These are phyloP conservation scores for Sungouiozyma intestinalis DNA, from an alignment of 805 yeast genomes.

Conservation along the genomic window DNA sequence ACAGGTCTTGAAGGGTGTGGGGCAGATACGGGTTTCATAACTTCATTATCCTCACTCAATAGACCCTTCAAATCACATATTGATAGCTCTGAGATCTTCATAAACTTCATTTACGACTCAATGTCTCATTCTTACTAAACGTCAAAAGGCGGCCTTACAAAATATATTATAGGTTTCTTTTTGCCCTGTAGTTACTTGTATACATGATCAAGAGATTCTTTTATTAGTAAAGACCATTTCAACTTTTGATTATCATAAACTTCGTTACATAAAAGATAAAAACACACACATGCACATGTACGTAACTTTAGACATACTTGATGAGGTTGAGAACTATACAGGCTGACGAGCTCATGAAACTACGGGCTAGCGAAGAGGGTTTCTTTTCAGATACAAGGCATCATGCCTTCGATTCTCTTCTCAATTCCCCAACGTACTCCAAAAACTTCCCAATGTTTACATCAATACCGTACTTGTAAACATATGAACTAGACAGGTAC, in stretches of 20 bases:
- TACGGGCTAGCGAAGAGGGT: too few species aligned
- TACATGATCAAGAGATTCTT: background rate
- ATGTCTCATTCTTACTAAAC: background rate
- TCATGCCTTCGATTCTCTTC: conserved; percentile 28
- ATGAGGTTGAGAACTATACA: too few species aligned
- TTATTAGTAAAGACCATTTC: background rate
- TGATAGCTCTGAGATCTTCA: background rate
- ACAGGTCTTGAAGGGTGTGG: background rate
- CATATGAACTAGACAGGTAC: conserved; percentile 72
- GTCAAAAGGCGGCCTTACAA: too few species aligned
- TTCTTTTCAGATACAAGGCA: too few species aligned
- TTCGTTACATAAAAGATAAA: background rate
- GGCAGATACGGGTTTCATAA: background rate
- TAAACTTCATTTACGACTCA: background rate
- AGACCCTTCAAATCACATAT: background rate
- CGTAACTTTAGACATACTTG: too few species aligned
- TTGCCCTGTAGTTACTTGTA: too few species aligned
- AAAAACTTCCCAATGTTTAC: conserved; percentile 72
- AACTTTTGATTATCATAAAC: background rate
- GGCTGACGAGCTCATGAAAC: too few species aligned
- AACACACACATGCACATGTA: too few species aligned
- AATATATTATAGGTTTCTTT: too few species aligned
- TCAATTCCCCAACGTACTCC: conserved; percentile 52
- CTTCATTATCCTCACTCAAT: background rate
- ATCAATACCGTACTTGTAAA: conserved; percentile 65